Evolutionary conservation across 2,329 filamentous ascomycete genomes (phyloP), one percentile per base, ranked within the genome.

Genomic region (Colletotrichum australisinense): DNA sequence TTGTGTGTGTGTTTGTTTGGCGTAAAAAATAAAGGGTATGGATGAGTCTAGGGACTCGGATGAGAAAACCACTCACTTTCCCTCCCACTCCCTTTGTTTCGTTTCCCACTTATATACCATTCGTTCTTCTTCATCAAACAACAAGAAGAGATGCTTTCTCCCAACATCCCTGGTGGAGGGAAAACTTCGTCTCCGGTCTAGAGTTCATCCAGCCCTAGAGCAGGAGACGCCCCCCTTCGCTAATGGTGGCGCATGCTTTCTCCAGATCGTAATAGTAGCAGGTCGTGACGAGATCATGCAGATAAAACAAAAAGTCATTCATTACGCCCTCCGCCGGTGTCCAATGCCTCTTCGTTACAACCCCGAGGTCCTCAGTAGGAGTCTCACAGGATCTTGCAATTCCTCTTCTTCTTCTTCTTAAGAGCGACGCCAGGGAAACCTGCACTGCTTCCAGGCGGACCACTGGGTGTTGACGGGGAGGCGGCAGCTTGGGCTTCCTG

Each of bases 321-420:
- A 75, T 75, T 76, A 71, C 66, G 70, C 73, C 71, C 71, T 71
- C 71, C 71, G 71, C 66, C 70, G 52, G 35, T 66, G 66, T 42
- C 64, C 58, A 32, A 65, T 63, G 58, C 66, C 69, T 32, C 65
- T 72, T 22, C 72, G 46, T 73, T 63, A 55, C 69, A 67, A 63
- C 59, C 73, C 66, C 30, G 32, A 35, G 28, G 63, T 62, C 70
- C 65, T 68, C 46, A 38, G 38, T 30, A 70, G 59, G 72, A 19
- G 67, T 74, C 81, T 90, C 87, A 97, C 81, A 97, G 88, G 83
- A 96, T 90, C 82, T 89, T 91, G 88, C 94, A 97, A 83, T 89
- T 93, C 86, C 93, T 92, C 90, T 94, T 95, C 91, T 94, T 97
- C 87, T 93, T 90, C 85, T 92, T 93, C 88, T 92, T 94, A 85